Evolutionary conservation across 129 eudicot species (phyloP).

Genomic region (Pseudognaphalium luteoalbum): DNA sequence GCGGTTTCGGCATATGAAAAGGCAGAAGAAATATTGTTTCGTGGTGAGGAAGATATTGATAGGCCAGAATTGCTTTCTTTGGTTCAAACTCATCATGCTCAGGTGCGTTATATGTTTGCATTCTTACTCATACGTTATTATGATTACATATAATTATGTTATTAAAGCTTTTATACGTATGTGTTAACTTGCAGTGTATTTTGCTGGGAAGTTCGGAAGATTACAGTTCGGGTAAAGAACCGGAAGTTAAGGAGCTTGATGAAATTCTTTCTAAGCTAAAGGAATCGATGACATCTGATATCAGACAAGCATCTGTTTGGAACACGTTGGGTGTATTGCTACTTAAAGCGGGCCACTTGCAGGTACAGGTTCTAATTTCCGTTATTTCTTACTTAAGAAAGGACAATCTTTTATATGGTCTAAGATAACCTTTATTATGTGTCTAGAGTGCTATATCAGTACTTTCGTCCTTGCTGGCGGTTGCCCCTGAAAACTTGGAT

Average conservation of each 20-base stretch:
- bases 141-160: neutral
- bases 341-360: constrained; percentile 79
- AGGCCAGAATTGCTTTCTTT: constrained; percentile 87
- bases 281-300: constrained; percentile 71
- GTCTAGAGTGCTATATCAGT: constrained; percentile 86
- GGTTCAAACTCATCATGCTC: constrained; percentile 97
- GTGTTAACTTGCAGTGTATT: constrained; percentile 56
- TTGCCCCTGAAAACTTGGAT: constrained; percentile 88
- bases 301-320: constrained; percentile 94
- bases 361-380: constrained; percentile 43
- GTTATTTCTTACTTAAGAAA: neutral
- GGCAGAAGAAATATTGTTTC: constrained; percentile 91
- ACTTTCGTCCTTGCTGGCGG: constrained; percentile 66
- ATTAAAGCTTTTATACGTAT: constrained; percentile 2
- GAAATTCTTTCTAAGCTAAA: constrained; percentile 62
- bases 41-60: constrained; percentile 87
- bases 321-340: constrained; percentile 85
- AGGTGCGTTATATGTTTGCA: constrained; percentile 42
- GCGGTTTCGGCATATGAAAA: constrained; percentile 82
- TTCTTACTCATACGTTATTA: neutral
- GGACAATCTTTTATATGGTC: constrained; percentile 11
- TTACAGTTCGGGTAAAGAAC: constrained; percentile 61
- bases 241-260: constrained; percentile 73
- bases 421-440: constrained; percentile 30
- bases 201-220: constrained; percentile 85